phyloP scores from a whole-genome alignment of 192 early-diverging fungal species.

The Podila verticillata region DNA sequence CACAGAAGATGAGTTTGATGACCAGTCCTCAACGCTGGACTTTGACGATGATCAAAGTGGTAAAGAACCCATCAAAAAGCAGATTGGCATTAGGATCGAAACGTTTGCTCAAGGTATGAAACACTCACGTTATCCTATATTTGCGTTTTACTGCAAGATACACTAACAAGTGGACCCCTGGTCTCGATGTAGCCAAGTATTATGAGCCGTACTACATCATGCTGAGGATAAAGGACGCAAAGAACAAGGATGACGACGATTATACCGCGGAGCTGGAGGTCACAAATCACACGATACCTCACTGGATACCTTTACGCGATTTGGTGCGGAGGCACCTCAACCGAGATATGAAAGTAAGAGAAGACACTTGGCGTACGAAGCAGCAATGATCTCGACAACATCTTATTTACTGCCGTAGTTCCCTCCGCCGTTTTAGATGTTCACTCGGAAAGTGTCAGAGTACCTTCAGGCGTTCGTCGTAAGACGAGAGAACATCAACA shows the following conservation, averaged over 20 bases:
- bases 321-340: conserved; percentile 53
- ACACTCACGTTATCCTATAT: background rate
- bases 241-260: background rate
- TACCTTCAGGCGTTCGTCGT: conserved; percentile 33
- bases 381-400: background rate
- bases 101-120: conserved; percentile 59
- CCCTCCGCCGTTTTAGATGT: conserved; percentile 8
- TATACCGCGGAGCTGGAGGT: conserved; percentile 7
- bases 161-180: background rate
- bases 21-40: background rate
- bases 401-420: no score
- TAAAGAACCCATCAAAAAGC: conserved; percentile 15
- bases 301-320: conserved; percentile 54
- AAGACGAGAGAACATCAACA: conserved; percentile 17
- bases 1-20: conserved; percentile 21
- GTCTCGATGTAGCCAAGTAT: conserved; percentile 36
- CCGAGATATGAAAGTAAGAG: conserved; percentile 52
- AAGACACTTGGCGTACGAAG: background rate
- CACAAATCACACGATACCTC: conserved; percentile 60
- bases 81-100: conserved; percentile 58
- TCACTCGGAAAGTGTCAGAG: conserved; percentile 21
- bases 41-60: conserved; percentile 8
- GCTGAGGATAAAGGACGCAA: conserved; percentile 6
- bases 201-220: conserved; percentile 62
- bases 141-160: no score